Conservation (phyloP, 139 green algal genomes). For the Haematococcus lacustris region DNA sequence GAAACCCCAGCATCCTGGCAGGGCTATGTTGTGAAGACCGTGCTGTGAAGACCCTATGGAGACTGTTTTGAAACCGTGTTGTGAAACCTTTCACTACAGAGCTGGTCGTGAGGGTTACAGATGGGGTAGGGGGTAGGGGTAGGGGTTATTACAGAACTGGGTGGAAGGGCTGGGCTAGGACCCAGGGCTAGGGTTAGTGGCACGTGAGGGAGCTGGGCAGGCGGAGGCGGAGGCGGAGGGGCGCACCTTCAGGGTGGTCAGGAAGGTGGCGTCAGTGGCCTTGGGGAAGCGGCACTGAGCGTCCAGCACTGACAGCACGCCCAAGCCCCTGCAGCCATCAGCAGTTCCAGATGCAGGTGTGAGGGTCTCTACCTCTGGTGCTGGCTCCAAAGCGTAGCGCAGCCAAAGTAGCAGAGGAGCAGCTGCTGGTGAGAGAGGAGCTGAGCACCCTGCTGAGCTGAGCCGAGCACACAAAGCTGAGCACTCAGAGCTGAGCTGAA, state of each 20-base stretch:
- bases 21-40: no score
- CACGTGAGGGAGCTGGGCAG: neutral
- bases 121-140: neutral
- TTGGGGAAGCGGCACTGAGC: constrained; percentile 77
- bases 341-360: neutral
- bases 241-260: constrained; percentile 16
- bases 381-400: no score
- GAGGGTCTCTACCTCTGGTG: neutral
- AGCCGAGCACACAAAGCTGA: no score
- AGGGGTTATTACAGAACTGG: neutral
- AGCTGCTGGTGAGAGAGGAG: no score
- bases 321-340: constrained; percentile 35
- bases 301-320: constrained; percentile 90
- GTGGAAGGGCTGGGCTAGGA: neutral
- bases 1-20: no score
- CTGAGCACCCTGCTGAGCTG: no score
- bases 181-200: neutral
- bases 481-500: no score
- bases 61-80: no score
- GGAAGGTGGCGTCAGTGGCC: constrained; percentile 62
- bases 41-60: no score
- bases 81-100: neutral
- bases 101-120: no score
- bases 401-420: no score
- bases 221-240: neutral